phyloP scores from a whole-genome alignment of 2,329 filamentous ascomycete species.

The Verticillium albo-atrum region DNA sequence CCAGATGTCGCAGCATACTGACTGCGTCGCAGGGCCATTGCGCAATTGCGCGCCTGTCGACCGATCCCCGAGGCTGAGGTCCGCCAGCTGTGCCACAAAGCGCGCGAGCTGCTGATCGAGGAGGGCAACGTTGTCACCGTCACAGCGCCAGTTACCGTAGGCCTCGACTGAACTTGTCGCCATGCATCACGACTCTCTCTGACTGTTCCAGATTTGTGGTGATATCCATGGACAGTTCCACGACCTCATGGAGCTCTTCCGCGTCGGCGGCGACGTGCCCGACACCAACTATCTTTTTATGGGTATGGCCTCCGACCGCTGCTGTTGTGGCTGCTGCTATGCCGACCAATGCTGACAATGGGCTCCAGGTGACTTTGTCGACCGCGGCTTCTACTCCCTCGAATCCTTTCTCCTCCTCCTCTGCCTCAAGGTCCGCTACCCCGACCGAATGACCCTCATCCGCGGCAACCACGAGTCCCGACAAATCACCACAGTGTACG shows the following conservation, averaged over 20 bases:
- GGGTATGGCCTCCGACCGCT: slow-evolving; percentile 50
- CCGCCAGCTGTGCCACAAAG: slow-evolving; percentile 95
- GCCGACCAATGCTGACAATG: background rate
- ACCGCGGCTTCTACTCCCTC: slow-evolving; percentile 95
- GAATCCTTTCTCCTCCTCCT: slow-evolving; percentile 94
- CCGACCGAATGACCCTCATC: slow-evolving; percentile 94
- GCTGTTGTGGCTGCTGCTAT: background rate
- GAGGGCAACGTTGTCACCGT: slow-evolving; percentile 97
- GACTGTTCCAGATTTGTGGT: slow-evolving; percentile 70
- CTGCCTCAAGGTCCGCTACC: slow-evolving; percentile 94
- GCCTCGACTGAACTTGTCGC: slow-evolving; percentile 13
- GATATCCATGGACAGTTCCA: slow-evolving; percentile 98
- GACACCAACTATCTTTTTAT: slow-evolving; percentile 98
- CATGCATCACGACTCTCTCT: background rate
- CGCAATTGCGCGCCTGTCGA: slow-evolving; percentile 89
- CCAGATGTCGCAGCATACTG: background rate
- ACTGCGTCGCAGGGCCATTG: slow-evolving; percentile 68
- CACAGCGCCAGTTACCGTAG: slow-evolving; percentile 86
- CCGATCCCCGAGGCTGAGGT: slow-evolving; percentile 95
- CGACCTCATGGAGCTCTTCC: slow-evolving; percentile 93
- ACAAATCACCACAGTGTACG: slow-evolving; percentile 96
- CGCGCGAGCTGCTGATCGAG: slow-evolving; percentile 90
- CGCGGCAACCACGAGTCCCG: slow-evolving; percentile 93
- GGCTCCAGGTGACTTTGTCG: slow-evolving; percentile 83
- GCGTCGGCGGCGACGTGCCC: slow-evolving; percentile 87